A percentile compares a stretch with the other conserved stretches of the same genome.
phyloP scores from a whole-genome alignment of 2,329 filamentous ascomycete species.

The Cyclaneusma minus region DNA sequence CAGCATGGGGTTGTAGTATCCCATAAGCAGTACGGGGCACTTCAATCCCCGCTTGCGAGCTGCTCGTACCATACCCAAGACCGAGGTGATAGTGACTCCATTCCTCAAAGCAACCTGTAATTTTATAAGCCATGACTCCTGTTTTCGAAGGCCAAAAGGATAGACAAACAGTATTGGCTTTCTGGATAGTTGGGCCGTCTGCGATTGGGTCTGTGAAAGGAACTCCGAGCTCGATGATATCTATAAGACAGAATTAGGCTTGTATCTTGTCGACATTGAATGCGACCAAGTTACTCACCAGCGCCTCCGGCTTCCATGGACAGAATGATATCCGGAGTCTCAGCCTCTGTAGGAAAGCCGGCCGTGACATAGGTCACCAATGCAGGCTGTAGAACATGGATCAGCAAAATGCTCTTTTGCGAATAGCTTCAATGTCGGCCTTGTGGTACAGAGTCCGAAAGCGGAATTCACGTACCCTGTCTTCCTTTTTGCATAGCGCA shows the following conservation, averaged over 20 bases:
- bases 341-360: constrained; percentile 70
- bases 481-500: constrained; percentile 38
- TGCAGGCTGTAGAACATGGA: constrained; percentile 28
- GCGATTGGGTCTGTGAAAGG: constrained; percentile 98
- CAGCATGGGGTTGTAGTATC: constrained; percentile 94
- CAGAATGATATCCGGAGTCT: constrained; percentile 71
- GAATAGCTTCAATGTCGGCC: too few species aligned
- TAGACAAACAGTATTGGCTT: constrained; percentile 60
- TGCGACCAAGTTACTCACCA: constrained; percentile 34
- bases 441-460: not conserved
- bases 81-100: constrained; percentile 68
- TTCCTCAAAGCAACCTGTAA: constrained; percentile 59
- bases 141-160: not conserved
- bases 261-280: constrained; percentile 3
- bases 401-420: constrained; percentile 4
- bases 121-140: constrained; percentile 6
- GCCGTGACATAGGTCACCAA: constrained; percentile 95
- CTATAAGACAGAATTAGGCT: constrained; percentile 25
- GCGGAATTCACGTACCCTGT: constrained; percentile 16
- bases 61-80: constrained; percentile 69
- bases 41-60: constrained; percentile 64
- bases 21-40: constrained; percentile 85
- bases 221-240: constrained; percentile 88
- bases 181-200: constrained; percentile 94
- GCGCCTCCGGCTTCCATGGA: constrained; percentile 86